These are phyloP conservation scores for Galerina sulciceps DNA, from an alignment of 768 basidiomycete genomes.

Conservation along the genomic window DNA sequence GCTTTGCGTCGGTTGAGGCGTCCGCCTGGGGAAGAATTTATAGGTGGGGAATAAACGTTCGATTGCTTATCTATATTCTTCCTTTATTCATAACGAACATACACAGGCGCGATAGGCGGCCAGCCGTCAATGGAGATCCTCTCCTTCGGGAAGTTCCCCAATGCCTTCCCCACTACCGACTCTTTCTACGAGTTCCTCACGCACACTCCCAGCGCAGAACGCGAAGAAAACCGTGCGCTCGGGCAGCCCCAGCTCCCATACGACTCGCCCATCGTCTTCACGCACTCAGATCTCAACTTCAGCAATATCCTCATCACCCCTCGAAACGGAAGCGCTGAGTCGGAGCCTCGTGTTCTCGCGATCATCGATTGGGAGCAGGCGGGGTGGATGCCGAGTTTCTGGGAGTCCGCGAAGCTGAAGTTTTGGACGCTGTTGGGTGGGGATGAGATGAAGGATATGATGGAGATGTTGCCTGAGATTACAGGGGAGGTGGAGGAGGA, in stretches of 20 bases:
- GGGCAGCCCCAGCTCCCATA: background rate
- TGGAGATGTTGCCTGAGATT: background rate
- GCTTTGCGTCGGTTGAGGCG: slow-evolving; percentile 2
- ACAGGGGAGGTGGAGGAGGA: background rate
- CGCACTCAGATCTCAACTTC: slow-evolving; percentile 13
- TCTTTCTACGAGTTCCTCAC: slow-evolving; percentile 3
- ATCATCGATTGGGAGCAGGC: slow-evolving; percentile 19
- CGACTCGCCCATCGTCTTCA: slow-evolving; percentile 15
- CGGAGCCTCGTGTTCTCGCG: slow-evolving; percentile 6
- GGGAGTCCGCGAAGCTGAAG: slow-evolving; percentile 8
- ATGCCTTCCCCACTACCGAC: background rate
- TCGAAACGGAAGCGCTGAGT: background rate
- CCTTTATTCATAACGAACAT: background rate
- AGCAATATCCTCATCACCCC: slow-evolving; percentile 17
- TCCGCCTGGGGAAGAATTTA: background rate
- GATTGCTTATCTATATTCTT: background rate
- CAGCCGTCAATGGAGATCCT: background rate
- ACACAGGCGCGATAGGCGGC: background rate
- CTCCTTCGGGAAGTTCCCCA: background rate
- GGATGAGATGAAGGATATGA: background rate
- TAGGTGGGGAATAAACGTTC: too few relatives aligned
- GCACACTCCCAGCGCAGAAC: background rate
- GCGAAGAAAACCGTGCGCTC: background rate
- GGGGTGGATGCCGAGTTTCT: slow-evolving; percentile 19
- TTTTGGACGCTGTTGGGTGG: background rate